These are phyloP conservation scores for Exophiala phaeomuriformis DNA, from an alignment of 2,329 filamentous ascomycete genomes.

Conservation along the genomic window DNA sequence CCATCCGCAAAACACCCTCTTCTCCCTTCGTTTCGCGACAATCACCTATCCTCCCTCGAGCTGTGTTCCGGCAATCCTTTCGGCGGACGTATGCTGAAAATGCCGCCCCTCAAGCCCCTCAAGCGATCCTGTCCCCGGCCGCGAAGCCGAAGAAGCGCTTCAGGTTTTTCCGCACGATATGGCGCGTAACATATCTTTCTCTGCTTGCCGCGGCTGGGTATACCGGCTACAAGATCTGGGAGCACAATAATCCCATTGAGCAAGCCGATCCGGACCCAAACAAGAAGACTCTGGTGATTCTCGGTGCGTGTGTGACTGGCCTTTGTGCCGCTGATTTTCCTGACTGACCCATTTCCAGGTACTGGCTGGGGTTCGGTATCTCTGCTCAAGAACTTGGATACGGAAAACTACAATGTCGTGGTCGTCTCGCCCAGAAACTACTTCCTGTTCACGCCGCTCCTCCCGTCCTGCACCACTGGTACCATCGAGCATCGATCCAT, in stretches of 20 bases:
- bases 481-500: conserved; percentile 98
- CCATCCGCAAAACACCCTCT: conserved; percentile 5
- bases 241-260: conserved; percentile 70
- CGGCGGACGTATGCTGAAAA: conserved; percentile 49
- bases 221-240: conserved; percentile 73
- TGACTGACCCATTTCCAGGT: conserved; percentile 47
- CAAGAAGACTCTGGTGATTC: conserved; percentile 95
- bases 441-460: conserved; percentile 96
- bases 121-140: conserved; percentile 31
- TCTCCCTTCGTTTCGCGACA: conserved; percentile 7
- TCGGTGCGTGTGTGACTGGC: conserved; percentile 57
- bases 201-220: conserved; percentile 62
- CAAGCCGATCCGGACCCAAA: conserved; percentile 71
- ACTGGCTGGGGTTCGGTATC: conserved; percentile 96
- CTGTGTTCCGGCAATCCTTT: conserved; percentile 34
- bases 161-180: conserved; percentile 67
- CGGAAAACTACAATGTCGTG: conserved; percentile 97
- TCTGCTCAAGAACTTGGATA: conserved; percentile 96
- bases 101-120: conserved; percentile 38
- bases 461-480: conserved; percentile 95
- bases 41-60: conserved; percentile 13
- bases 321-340: background rate
- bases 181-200: conserved; percentile 74
- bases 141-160: conserved; percentile 53
- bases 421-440: conserved; percentile 98